These are phyloP conservation scores for Psophocarpus tetragonolobus DNA, from an alignment of 306 rosid genomes.

Conservation along the genomic window DNA sequence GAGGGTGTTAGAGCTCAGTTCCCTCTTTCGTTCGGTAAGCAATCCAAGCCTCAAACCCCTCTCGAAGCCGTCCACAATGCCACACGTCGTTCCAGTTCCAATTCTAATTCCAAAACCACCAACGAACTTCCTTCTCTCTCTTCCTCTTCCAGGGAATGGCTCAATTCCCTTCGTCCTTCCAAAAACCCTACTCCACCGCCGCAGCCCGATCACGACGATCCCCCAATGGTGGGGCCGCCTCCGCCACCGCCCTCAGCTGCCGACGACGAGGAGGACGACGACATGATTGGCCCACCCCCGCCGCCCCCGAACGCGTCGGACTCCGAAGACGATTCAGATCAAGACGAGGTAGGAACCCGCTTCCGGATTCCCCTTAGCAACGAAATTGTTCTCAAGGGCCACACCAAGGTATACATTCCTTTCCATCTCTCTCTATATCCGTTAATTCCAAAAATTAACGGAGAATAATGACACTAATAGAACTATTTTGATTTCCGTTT, in stretches of 20 bases:
- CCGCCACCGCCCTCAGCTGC: slow-evolving; percentile 41
- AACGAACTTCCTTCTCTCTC: slow-evolving; percentile 59
- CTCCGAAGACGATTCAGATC: slow-evolving; percentile 42
- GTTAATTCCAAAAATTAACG: background rate
- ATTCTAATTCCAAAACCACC: slow-evolving; percentile 32
- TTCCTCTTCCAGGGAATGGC: slow-evolving; percentile 76
- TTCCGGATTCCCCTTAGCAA: slow-evolving; percentile 84
- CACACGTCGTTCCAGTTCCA: slow-evolving; percentile 62
- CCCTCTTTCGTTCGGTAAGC: slow-evolving; percentile 86
- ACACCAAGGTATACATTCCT: slow-evolving; percentile 62
- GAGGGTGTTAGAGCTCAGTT: slow-evolving; percentile 78
- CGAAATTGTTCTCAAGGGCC: slow-evolving; percentile 92
- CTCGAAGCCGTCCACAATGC: slow-evolving; percentile 84
- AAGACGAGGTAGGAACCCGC: slow-evolving; percentile 43
- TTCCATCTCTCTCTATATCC: background rate
- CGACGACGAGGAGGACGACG: slow-evolving; percentile 33
- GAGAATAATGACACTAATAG: background rate
- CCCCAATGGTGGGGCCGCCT: slow-evolving; percentile 61
- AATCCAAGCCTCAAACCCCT: slow-evolving; percentile 77
- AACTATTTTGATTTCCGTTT: background rate
- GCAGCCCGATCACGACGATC: background rate
- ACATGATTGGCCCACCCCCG: slow-evolving; percentile 69
- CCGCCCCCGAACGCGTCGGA: slow-evolving; percentile 52
- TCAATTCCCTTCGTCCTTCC: slow-evolving; percentile 58
- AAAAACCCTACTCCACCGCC: slow-evolving; percentile 42